Percentiles rank a stretch among this genome's conserved stretches.
These are phyloP conservation scores for Magnolia officinalis DNA, from an alignment of 164 flowering plant species.

Conservation along the genomic window DNA sequence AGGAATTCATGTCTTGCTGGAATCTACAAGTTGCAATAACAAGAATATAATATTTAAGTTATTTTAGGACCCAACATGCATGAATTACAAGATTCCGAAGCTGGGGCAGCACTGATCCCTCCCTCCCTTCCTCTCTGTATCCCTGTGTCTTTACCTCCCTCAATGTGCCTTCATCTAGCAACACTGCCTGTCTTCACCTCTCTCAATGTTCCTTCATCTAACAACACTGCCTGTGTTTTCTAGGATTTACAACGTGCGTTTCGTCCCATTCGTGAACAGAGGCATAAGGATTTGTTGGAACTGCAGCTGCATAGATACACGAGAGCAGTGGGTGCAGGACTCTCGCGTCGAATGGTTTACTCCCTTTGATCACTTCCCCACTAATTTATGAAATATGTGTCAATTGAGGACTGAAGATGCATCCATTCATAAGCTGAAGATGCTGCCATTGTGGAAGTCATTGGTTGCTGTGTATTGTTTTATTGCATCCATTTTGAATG, in stretches of 20 bases:
- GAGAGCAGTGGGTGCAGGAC: constrained; percentile 59
- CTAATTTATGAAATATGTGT: no score
- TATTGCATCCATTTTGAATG: no score
- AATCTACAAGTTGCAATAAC: background rate
- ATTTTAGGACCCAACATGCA: background rate
- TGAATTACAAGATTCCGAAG: background rate
- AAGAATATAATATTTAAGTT: no score
- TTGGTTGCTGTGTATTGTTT: no score
- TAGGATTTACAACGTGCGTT: constrained; percentile 51
- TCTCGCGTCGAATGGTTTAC: constrained; percentile 62
- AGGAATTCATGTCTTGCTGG: no score
- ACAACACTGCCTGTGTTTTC: constrained; percentile 6
- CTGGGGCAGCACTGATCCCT: background rate
- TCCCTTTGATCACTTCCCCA: constrained; percentile 27
- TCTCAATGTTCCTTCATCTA: background rate
- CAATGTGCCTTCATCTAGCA: no score
- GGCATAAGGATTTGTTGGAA: constrained; percentile 30
- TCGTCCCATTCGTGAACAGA: constrained; percentile 1
- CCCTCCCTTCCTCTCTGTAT: no score
- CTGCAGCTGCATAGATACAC: constrained; percentile 47
- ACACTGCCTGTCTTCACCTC: background rate
- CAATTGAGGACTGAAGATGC: no score
- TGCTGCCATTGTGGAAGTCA: no score
- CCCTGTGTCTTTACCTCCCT: no score
- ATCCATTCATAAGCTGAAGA: no score